These are phyloP conservation scores for Yamadazyma dendronema DNA, from an alignment of 1,139 yeast species.

Conservation along the genomic window DNA sequence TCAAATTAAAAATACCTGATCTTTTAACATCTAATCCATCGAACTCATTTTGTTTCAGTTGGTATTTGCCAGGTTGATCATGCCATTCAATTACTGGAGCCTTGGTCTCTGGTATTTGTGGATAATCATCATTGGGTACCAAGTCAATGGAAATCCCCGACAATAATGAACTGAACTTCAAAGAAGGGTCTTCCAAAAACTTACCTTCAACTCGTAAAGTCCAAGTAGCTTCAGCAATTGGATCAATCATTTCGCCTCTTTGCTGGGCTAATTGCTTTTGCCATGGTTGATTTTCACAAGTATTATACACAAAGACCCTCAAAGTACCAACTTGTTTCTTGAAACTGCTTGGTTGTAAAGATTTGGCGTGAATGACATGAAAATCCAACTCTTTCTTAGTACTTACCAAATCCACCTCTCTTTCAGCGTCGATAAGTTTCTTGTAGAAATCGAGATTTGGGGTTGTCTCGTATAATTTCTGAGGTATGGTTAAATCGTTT, in stretches of 20 bases:
- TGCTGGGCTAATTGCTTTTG: constrained; percentile 49
- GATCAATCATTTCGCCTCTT: constrained; percentile 19
- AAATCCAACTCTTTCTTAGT: constrained; percentile 82
- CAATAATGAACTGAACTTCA: constrained; percentile 71
- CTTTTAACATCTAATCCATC: constrained; percentile 91
- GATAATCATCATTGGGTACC: constrained; percentile 42
- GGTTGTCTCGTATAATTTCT: constrained; percentile 55
- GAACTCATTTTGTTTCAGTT: constrained; percentile 45
- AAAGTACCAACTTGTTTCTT: constrained; percentile 55
- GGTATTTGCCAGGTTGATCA: constrained; percentile 21
- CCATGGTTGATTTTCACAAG: constrained; percentile 90
- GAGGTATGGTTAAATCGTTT: constrained; percentile 68
- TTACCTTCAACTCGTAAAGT: constrained; percentile 87
- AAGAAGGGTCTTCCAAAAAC: constrained; percentile 39
- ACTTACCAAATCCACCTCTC: constrained; percentile 73
- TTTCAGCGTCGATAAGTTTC: constrained; percentile 73
- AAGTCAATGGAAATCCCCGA: constrained; percentile 84
- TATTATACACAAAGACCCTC: constrained; percentile 80
- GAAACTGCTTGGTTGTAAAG: constrained; percentile 42
- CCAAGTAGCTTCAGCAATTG: constrained; percentile 60
- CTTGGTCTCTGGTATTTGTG: constrained; percentile 30
- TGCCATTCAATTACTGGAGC: constrained; percentile 46
- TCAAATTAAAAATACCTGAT: constrained; percentile 65
- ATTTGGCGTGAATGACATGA: constrained; percentile 64
- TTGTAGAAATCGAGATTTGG: constrained; percentile 77